These are phyloP conservation scores for Pinus albicaulis DNA, from an alignment of 75 land plant species.

Conservation along the genomic window DNA sequence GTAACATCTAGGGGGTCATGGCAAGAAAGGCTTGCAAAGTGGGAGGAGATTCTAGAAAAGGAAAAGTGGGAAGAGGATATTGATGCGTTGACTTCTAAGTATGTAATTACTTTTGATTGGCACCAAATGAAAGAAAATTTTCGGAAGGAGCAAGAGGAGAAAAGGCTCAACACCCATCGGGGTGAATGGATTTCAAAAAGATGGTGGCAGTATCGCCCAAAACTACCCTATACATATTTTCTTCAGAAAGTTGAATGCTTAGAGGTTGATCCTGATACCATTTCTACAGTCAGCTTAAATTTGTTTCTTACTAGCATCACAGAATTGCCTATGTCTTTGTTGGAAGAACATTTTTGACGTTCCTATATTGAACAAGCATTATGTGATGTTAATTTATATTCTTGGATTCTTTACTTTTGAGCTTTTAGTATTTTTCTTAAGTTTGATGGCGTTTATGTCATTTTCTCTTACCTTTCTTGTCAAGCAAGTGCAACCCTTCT, in stretches of 20 bases:
- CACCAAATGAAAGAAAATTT: conserved; percentile 68
- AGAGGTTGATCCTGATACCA: conserved; percentile 52
- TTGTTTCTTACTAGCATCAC: neutral
- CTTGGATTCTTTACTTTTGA: neutral
- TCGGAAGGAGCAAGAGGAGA: conserved; percentile 50
- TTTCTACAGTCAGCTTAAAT: neutral
- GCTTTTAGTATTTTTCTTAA: neutral
- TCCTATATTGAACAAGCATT: neutral
- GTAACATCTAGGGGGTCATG: conserved; percentile 36
- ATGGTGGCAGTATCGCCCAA: conserved; percentile 99
- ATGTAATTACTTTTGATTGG: conserved; percentile 68
- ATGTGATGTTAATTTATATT: neutral
- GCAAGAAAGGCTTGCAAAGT: conserved; percentile 74
- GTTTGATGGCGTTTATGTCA: neutral
- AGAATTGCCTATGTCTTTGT: neutral
- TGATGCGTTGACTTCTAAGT: conserved; percentile 47
- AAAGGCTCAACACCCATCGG: conserved; percentile 24
- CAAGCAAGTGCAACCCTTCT: neutral
- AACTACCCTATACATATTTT: conserved; percentile 87
- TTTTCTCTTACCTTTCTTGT: neutral
- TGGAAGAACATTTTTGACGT: neutral
- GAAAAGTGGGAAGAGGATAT: conserved; percentile 59
- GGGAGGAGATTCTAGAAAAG: conserved; percentile 62
- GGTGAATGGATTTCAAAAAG: conserved; percentile 84
- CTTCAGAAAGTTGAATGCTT: conserved; percentile 73